These are phyloP conservation scores for Aureobasidium zeae DNA, from an alignment of 2,329 filamentous ascomycete genomes.

Conservation along the genomic window DNA sequence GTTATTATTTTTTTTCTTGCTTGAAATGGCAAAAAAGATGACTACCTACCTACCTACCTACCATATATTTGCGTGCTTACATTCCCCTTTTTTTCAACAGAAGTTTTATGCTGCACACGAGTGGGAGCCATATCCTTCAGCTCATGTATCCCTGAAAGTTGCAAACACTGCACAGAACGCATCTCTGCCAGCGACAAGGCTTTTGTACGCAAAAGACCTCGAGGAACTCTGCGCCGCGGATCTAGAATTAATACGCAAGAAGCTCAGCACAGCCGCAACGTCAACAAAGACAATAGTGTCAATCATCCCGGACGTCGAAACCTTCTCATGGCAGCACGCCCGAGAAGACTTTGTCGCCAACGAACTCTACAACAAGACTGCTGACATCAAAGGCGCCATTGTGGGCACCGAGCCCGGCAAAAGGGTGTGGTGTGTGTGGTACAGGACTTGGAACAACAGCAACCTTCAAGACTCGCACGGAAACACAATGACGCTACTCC, in stretches of 20 bases:
- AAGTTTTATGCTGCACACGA: conserved; percentile 68
- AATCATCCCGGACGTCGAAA: conserved; percentile 57
- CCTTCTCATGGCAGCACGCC: conserved; percentile 67
- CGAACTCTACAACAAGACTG: conserved; percentile 49
- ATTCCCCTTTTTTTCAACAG: too few species aligned
- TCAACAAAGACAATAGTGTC: conserved; percentile 49
- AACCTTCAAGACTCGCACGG: conserved; percentile 44
- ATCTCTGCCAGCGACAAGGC: conserved; percentile 15
- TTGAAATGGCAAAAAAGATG: too few species aligned
- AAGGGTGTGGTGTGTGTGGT: conserved; percentile 68
- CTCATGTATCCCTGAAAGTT: conserved; percentile 57
- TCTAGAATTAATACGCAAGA: conserved; percentile 49
- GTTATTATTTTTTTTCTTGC: conserved; percentile 1
- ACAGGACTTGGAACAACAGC: conserved; percentile 52
- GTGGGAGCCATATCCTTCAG: conserved; percentile 66
- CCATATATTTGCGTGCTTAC: conserved; percentile 9
- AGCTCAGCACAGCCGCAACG: conserved; percentile 32
- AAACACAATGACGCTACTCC: conserved; percentile 61
- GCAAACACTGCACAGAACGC: conserved; percentile 21
- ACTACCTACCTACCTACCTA: too few species aligned
- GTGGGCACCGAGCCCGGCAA: conserved; percentile 42
- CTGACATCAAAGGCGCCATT: conserved; percentile 61
- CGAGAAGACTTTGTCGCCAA: conserved; percentile 70
- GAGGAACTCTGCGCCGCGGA: conserved; percentile 54
- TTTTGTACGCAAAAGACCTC: conserved; percentile 53